Evolutionary conservation across 257 asterid genomes (phyloP).

Genomic region (Solanum paucissectum): DNA sequence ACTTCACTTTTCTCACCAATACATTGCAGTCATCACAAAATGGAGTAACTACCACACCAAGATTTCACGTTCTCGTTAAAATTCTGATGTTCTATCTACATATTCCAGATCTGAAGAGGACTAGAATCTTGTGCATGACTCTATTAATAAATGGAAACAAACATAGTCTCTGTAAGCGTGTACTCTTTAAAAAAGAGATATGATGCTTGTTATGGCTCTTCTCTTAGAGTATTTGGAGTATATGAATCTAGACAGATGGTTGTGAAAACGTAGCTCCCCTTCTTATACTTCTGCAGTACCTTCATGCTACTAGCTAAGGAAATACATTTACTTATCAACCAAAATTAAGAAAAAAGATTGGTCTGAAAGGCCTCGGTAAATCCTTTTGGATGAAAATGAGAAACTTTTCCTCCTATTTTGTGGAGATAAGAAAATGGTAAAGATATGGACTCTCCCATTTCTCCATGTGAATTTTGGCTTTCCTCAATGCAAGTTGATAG

Average conservation of each 20-base stretch:
- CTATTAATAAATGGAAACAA: background rate
- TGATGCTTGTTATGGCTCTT: background rate
- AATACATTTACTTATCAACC: background rate
- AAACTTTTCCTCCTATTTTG: background rate
- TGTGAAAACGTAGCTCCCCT: background rate
- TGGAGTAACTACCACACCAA: background rate
- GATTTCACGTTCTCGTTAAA: background rate
- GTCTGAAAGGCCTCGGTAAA: background rate
- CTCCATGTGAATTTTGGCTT: background rate
- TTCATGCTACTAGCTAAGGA: background rate
- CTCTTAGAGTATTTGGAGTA: background rate
- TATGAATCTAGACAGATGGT: background rate
- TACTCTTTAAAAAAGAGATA: background rate
- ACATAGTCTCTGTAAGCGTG: background rate
- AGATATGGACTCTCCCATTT: background rate
- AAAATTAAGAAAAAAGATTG: background rate
- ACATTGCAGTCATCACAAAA: background rate
- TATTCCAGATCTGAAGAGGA: background rate
- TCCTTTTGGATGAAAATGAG: background rate
- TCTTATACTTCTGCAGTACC: background rate
- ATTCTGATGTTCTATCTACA: background rate
- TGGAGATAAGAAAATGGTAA: background rate
- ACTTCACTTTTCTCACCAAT: background rate
- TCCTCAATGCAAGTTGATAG: background rate
- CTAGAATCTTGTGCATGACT: background rate